A percentile compares a stretch with the other conserved stretches of the same genome.
phyloP scores from a whole-genome alignment of 768 basidiomycete genomes.

The Filobasidium floriforme region DNA sequence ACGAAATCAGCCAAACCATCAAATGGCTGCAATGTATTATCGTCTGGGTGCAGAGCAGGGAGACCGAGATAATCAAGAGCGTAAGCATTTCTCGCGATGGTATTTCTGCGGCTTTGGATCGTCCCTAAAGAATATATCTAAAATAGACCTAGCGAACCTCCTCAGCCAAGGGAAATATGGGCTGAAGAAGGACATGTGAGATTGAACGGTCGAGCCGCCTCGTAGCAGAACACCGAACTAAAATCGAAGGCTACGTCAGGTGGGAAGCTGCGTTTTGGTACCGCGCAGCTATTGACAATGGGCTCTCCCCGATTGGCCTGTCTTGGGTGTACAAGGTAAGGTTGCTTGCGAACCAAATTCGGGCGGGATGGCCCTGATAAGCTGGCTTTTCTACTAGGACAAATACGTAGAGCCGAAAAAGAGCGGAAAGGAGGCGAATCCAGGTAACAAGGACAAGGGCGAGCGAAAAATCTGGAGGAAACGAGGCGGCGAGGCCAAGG shows the following conservation, averaged over 20 bases:
- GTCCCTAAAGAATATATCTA: neutral
- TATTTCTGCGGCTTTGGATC: neutral
- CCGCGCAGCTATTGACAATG: slow-evolving; percentile 37
- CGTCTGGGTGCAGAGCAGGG: slow-evolving; percentile 38
- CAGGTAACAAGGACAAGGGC: neutral
- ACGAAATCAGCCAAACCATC: slow-evolving; percentile 32
- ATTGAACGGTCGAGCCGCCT: neutral
- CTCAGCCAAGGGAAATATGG: slow-evolving; percentile 38
- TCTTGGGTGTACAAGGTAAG: slow-evolving; percentile 44
- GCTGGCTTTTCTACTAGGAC: neutral
- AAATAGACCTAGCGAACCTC: slow-evolving; percentile 39
- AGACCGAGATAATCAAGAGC: slow-evolving; percentile 42
- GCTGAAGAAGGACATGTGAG: slow-evolving; percentile 44
- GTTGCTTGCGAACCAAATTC: neutral
- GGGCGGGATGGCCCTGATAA: neutral
- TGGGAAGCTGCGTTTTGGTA: slow-evolving; percentile 44
- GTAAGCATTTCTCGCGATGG: slow-evolving; percentile 26
- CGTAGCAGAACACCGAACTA: neutral
- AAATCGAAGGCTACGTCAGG: slow-evolving; percentile 13
- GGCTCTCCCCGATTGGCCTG: slow-evolving; percentile 26
- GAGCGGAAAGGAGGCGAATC: neutral
- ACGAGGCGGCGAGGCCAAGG: too few relatives aligned
- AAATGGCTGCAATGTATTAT: slow-evolving; percentile 37
- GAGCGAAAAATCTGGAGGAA: too few relatives aligned
- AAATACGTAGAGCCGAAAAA: neutral